Conservation (phyloP, 208 protist genomes). For the Blechomonas ayalai region DNA sequence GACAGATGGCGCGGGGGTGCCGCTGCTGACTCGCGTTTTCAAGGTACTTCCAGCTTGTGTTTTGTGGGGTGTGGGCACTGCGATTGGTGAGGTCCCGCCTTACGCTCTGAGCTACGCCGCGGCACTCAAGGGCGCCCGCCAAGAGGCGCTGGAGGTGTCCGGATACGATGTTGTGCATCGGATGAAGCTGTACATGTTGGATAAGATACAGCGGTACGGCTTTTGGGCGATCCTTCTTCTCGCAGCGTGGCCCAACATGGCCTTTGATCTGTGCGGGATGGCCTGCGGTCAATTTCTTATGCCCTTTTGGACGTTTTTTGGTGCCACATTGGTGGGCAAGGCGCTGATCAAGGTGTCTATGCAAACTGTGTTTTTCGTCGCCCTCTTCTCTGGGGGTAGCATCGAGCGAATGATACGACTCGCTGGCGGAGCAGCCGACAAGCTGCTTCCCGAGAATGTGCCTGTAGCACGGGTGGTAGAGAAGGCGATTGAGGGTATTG, state of each 20-base stretch:
- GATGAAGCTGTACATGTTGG: constrained; percentile 76
- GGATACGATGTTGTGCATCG: constrained; percentile 53
- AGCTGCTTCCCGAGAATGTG: constrained; percentile 19
- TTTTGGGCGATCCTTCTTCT: constrained; percentile 94
- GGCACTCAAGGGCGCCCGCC: constrained; percentile 45
- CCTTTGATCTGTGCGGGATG: constrained; percentile 96
- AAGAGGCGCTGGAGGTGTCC: constrained; percentile 36
- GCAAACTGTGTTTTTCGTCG: constrained; percentile 85
- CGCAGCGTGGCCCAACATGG: constrained; percentile 94
- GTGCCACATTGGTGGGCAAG: constrained; percentile 94
- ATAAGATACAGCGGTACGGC: constrained; percentile 78
- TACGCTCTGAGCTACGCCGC: constrained; percentile 93
- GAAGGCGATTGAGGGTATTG: constrained; percentile 34
- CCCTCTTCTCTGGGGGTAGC: constrained; percentile 79
- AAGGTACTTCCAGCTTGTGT: constrained; percentile 82
- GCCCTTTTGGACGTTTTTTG: constrained; percentile 96
- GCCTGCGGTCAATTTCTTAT: constrained; percentile 95
- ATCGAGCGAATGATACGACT: constrained; percentile 50
- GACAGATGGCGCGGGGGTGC: background rate
- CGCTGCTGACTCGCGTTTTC: constrained; percentile 33
- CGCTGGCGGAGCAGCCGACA: constrained; percentile 13
- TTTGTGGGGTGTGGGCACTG: constrained; percentile 93
- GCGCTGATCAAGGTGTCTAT: constrained; percentile 88
- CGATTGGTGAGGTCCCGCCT: constrained; percentile 95
- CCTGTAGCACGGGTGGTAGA: constrained; percentile 19